Evolutionary conservation across 228 moss, liverwort and hornwort species (phyloP).

Genomic region (Sphagnum magellanicum): DNA sequence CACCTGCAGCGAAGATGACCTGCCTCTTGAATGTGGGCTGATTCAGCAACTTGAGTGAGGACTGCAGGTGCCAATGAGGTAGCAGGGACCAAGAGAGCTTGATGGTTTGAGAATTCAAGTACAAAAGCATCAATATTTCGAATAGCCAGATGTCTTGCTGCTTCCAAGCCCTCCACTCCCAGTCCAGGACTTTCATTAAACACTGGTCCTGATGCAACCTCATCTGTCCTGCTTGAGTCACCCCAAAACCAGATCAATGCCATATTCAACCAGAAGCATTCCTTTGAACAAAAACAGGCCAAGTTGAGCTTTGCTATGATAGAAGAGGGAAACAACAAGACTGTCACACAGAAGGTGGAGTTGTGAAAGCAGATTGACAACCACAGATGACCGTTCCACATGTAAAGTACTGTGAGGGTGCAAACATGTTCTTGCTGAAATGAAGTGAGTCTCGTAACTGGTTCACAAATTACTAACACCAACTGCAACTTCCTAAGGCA

Average conservation of each 20-base stretch:
- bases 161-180: conserved; percentile 48
- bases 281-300: no score
- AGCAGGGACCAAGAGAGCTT: conserved; percentile 64
- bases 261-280: no score
- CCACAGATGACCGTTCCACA: no score
- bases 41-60: conserved; percentile 63
- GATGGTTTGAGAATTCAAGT: conserved; percentile 72
- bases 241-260: not conserved
- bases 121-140: conserved; percentile 87
- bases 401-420: no score
- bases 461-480: no score
- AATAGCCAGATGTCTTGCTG: conserved; percentile 69
- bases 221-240: conserved; percentile 65
- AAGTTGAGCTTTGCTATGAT: no score
- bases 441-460: no score
- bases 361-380: no score
- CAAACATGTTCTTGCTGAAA: no score
- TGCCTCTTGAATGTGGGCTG: conserved; percentile 85
- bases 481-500: no score
- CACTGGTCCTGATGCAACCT: conserved; percentile 48
- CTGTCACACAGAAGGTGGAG: no score
- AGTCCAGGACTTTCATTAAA: conserved; percentile 48
- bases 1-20: conserved; percentile 93
- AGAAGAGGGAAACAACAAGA: no score
- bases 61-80: conserved; percentile 73